Evolutionary conservation across 805 yeast species (phyloP).

Genomic region (Metschnikowia orientalis): DNA sequence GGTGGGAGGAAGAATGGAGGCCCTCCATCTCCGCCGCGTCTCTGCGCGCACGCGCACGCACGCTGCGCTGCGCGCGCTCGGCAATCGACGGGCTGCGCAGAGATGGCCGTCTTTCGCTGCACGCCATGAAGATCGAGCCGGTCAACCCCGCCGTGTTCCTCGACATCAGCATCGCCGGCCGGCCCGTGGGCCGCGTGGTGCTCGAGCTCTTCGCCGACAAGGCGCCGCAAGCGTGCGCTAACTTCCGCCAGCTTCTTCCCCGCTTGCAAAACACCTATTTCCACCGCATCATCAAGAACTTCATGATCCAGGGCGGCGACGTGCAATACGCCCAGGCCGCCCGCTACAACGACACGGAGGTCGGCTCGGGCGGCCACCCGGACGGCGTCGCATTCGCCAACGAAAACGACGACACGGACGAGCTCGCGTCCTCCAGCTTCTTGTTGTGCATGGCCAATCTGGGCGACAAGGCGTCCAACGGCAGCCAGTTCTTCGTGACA

Average conservation of each 20-base stretch:
- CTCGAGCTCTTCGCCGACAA: conserved; percentile 42
- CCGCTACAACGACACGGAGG: conserved; percentile 21
- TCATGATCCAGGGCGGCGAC: conserved; percentile 71
- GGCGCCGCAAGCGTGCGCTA: conserved; percentile 56
- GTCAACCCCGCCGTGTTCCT: conserved; percentile 37
- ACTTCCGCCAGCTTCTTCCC: conserved; percentile 42
- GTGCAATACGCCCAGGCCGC: conserved; percentile 35
- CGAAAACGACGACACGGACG: conserved; percentile 48
- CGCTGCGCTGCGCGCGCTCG: not conserved
- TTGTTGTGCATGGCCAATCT: conserved; percentile 63
- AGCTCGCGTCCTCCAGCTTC: conserved; percentile 43
- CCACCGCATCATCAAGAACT: conserved; percentile 63
- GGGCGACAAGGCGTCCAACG: conserved; percentile 45
- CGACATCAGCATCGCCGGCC: conserved; percentile 47
- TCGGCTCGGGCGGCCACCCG: conserved; percentile 34
- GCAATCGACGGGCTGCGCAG: too few relatives aligned
- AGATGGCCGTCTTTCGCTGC: too few relatives aligned
- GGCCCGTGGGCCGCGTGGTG: conserved; percentile 55
- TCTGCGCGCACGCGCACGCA: not conserved
- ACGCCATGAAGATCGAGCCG: conserved; percentile 30
- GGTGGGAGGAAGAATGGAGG: not conserved
- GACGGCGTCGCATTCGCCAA: conserved; percentile 40
- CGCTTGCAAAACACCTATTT: conserved; percentile 45
- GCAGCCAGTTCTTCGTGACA: conserved; percentile 68
- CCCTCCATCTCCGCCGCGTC: not conserved